Base-by-base conservation (phyloP, 2,329 filamentous ascomycete genomes). In the Neonectria faginata region DNA sequence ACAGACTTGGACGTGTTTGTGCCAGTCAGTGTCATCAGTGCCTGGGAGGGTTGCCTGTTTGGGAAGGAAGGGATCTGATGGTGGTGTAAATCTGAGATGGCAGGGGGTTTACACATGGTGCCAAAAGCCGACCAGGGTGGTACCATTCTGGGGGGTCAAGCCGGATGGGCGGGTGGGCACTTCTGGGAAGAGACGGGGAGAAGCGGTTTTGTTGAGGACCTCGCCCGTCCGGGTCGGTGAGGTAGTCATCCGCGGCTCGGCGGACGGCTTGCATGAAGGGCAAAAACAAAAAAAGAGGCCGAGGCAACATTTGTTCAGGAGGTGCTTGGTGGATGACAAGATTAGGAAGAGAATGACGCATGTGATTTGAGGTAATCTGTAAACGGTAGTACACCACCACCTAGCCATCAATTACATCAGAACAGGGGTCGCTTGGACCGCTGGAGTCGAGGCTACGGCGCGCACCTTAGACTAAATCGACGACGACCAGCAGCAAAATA, bases 181-280 rank as follows among this genome's bases (percentile, higher is more conserved):
- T 27, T 47, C 33, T 59, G 56, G 42, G 57, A 60, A 60, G 51
- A 64, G 57, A 45, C 44, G 57, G 51, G 12, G 36, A 51, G 25
- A 39, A 39, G 52, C 36, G 14, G 50, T 56, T 64, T 64, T 64
- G 62, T 64, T 64, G 62, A 64, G 62, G 62, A 57, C 36, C 36
- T 57, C 42, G 52, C 62, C 62, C 29, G 20, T 36, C 20, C 31
- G 54, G 48, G 25, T 58, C 55, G 60, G 60, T 63, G 60, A 63
- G 54, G 42, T 54, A 22, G 48, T 29, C 53, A 52, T 52, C 44
- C 33, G 33, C 22, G 52, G 39, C 47, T 51, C 29, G 52, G 39
- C 33, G 33, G 52, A 41, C 36, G 36, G 52, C 22, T 27, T 42
- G 36, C 20, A 55, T 42, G 11, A 36, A 16, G 5, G 18, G 41